These are phyloP conservation scores for Anastatica hierochuntica DNA, from an alignment of 345 rosid genomes.

Conservation along the genomic window DNA sequence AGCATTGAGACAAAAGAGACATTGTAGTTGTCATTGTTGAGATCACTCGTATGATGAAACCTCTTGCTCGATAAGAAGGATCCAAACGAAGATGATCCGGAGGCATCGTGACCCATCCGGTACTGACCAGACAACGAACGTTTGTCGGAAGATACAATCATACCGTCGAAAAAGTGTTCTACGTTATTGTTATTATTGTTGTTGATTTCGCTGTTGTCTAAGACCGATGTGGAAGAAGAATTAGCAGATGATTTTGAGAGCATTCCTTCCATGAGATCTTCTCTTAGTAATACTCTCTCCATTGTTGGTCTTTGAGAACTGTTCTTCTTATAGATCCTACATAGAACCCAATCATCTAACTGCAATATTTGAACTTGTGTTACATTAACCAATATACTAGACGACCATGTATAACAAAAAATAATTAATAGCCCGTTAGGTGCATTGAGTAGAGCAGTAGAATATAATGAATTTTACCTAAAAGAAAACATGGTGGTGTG, in stretches of 20 bases:
- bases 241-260: slow-evolving; percentile 28
- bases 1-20: slow-evolving; percentile 54
- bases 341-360: slow-evolving; percentile 74
- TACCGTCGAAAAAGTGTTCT: slow-evolving; percentile 44
- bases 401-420: too few relatives aligned
- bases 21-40: slow-evolving; percentile 31
- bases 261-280: slow-evolving; percentile 41
- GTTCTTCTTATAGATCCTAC: slow-evolving; percentile 65
- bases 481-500: too few relatives aligned
- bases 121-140: slow-evolving; percentile 28
- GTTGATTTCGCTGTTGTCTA: too few relatives aligned
- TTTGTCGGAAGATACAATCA: slow-evolving; percentile 29
- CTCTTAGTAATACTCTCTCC: slow-evolving; percentile 29
- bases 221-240: slow-evolving; percentile 28
- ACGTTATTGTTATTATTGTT: slow-evolving; percentile 34
- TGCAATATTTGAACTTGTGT: too few relatives aligned
- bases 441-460: too few relatives aligned
- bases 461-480: too few relatives aligned
- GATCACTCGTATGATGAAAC: slow-evolving; percentile 42
- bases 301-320: slow-evolving; percentile 46
- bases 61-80: slow-evolving; percentile 34
- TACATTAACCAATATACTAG: too few relatives aligned
- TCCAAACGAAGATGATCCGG: slow-evolving; percentile 21
- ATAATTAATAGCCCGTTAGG: too few relatives aligned
- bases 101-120: too few relatives aligned